Evolutionary conservation across 1,139 yeast species (phyloP), one percentile per base, ranked within the genome.

Genomic region (Blastobotrys elegans): DNA sequence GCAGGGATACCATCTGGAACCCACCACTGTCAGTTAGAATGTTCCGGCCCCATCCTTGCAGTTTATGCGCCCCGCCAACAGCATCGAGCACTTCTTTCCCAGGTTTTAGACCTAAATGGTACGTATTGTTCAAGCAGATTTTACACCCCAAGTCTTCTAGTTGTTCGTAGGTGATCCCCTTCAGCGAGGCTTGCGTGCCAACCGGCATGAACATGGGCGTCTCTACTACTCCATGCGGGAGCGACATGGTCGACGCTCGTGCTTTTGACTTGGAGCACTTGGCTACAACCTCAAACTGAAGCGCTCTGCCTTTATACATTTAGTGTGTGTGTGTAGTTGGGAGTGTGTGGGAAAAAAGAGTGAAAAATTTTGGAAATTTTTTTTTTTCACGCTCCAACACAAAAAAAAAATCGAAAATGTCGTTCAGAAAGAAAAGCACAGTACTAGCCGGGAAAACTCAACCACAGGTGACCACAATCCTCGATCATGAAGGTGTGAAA

Each of bases 201-300:
- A 71, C 75, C 1, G 75, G 75, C 75, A 71, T 71, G 59, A 71
- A 71, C 63, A 71, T 71, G 1, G 75, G 75, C 2, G 74, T 68
- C 42, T 69, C 64, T 2, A 71, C 75, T 11, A 61, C 53, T 10
- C 75, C 75, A 54, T 71, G 75, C 7, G 75, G 75, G 42, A 71
- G 60, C 5, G 56, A 58, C 70, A 71, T 62, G 18, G 59, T 63
- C 29, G 73, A 64, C 1, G 74, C 75, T 16, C 75, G 61, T n/a
- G 75, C 75, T 53, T 69, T 69, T 14, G 74, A 64, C 26, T 60
- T 57, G 13, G 73, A 67, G 56, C 75, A 71, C 49, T 59, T 64
- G 13, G 72, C 74, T 1, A 64, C 60, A 7, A 71, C 58, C 33
- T 70, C 68, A 50, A 69, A 71, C 51, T 59, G 63, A 51, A 71